These are phyloP conservation scores for Pholiota adiposa DNA, from an alignment of 1,284 basidiomycete species.

Conservation along the genomic window DNA sequence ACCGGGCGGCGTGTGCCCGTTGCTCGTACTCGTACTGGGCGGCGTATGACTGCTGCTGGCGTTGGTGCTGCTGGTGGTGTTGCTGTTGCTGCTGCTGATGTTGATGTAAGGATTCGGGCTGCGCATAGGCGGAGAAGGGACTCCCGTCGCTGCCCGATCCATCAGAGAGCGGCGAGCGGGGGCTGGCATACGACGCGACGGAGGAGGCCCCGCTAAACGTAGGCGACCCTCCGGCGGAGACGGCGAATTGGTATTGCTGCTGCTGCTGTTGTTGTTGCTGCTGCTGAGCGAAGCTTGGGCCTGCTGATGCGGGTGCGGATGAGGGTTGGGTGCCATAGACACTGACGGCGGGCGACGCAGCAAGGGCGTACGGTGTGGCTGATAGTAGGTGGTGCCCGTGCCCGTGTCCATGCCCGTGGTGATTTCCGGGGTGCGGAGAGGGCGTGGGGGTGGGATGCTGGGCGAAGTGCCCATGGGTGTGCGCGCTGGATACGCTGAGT, in stretches of 20 bases:
- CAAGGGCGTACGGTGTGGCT: background rate
- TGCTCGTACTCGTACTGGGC: background rate
- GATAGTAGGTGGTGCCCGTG: no score
- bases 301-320: slow-evolving; percentile 1
- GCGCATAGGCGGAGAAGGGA: slow-evolving; percentile 20
- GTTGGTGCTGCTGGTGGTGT: background rate
- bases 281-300: background rate
- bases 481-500: background rate
- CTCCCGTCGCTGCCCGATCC: slow-evolving; percentile 2
- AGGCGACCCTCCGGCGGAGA: slow-evolving; percentile 22
- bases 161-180: slow-evolving; percentile 27
- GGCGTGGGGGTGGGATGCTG: slow-evolving; percentile 3
- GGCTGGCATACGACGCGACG: slow-evolving; percentile 19
- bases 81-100: background rate
- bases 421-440: slow-evolving; percentile 4
- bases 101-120: slow-evolving; percentile 10
- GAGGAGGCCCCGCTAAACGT: slow-evolving; percentile 28
- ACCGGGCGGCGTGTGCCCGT: slow-evolving; percentile 9
- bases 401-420: no score
- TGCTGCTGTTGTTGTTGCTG: background rate
- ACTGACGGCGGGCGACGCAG: background rate
- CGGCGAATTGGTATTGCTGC: background rate
- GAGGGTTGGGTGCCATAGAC: slow-evolving; percentile 4
- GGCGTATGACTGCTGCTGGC: slow-evolving; percentile 5
- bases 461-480: background rate